phyloP scores from a whole-genome alignment of 805 yeast species.

The Wickerhamiella cacticola region DNA sequence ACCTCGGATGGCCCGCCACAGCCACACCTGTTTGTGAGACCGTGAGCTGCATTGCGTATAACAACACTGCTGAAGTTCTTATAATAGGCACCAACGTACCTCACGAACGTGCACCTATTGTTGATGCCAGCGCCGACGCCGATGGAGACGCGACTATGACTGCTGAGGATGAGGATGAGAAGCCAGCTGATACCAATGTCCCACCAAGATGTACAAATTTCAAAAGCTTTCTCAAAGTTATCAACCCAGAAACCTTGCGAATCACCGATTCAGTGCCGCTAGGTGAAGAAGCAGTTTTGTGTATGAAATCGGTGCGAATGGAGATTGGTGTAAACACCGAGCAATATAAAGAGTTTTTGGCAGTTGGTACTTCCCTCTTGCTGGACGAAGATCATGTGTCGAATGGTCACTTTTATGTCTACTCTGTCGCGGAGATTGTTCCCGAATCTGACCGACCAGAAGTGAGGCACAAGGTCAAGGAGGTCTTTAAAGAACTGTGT shows the following conservation, averaged over 20 bases:
- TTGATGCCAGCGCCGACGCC: not conserved
- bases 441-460: slow-evolving; percentile 86
- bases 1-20: slow-evolving; percentile 20
- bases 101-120: not conserved
- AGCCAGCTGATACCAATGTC: not conserved
- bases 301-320: slow-evolving; percentile 42
- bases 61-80: slow-evolving; percentile 50
- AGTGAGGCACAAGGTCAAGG: slow-evolving; percentile 64
- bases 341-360: slow-evolving; percentile 50
- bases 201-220: slow-evolving; percentile 29
- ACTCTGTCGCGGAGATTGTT: slow-evolving; percentile 66
- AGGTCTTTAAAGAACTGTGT: slow-evolving; percentile 56
- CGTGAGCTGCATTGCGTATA: slow-evolving; percentile 54
- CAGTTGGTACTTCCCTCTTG: slow-evolving; percentile 65
- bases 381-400: slow-evolving; percentile 73
- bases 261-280: slow-evolving; percentile 58
- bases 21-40: slow-evolving; percentile 45
- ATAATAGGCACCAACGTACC: slow-evolving; percentile 42
- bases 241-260: slow-evolving; percentile 68
- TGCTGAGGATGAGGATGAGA: slow-evolving; percentile 47
- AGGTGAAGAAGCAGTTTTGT: slow-evolving; percentile 51
- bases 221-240: slow-evolving; percentile 48
- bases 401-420: slow-evolving; percentile 63
- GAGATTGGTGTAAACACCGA: slow-evolving; percentile 30
- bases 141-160: slow-evolving; percentile 30